A percentile compares a stretch with the other conserved stretches of the same genome.
Evolutionary conservation across 1,284 basidiomycete genomes (phyloP).

Genomic region (Vanrija pseudolonga): DNA sequence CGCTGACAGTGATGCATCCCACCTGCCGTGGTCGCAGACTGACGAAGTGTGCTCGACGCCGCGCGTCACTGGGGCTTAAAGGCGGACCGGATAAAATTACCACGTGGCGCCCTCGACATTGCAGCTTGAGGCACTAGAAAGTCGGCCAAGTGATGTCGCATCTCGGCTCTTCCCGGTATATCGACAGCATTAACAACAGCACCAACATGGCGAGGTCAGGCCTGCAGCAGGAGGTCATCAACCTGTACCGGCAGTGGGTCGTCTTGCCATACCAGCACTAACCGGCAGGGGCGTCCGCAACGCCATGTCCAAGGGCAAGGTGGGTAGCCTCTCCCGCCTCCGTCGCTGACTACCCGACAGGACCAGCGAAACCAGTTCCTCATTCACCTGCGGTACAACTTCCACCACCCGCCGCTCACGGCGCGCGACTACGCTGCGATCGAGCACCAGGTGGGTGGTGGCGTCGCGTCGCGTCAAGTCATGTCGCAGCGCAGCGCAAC

Average conservation of each 20-base stretch:
- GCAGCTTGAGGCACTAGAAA: not conserved
- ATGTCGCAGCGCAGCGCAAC: too few species aligned
- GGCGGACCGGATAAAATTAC: not conserved
- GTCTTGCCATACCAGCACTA: not conserved
- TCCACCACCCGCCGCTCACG: conserved; percentile 43
- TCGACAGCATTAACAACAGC: too few species aligned
- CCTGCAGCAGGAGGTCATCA: conserved; percentile 47
- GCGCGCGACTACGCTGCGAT: conserved; percentile 48
- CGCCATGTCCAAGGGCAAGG: conserved; percentile 35
- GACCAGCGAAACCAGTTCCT: conserved; percentile 32
- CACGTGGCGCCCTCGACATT: not conserved
- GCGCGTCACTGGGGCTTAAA: not conserved
- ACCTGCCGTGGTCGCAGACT: too few species aligned
- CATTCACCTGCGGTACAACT: conserved; percentile 45
- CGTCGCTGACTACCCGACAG: conserved; percentile 1
- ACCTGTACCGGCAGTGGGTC: conserved; percentile 33
- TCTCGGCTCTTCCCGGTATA: not conserved
- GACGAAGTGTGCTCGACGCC: not conserved
- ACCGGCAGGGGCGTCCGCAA: conserved; percentile 34
- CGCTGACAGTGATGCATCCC: conserved; percentile 12
- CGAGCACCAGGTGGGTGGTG: conserved; percentile 45
- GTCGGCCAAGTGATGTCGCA: not conserved
- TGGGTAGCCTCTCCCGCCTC: conserved; percentile 8
- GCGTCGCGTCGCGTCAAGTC: too few species aligned
- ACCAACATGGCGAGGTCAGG: conserved; percentile 39